These are phyloP conservation scores for Brassica incana DNA, from an alignment of 345 rosid species.

Conservation along the genomic window DNA sequence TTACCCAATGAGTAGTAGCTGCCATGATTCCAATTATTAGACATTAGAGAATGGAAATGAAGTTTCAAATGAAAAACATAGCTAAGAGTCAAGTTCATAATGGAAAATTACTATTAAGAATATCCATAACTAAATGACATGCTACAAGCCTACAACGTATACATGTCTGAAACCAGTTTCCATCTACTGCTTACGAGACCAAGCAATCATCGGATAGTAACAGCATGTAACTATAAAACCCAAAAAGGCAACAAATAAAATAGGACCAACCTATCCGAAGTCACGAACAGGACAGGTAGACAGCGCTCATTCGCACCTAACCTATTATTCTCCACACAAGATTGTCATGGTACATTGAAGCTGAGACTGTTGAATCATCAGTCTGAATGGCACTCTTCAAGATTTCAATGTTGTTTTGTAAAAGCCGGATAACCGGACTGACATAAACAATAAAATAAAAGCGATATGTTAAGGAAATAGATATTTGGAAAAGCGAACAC, in stretches of 20 bases:
- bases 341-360: conserved; percentile 86
- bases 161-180: not conserved
- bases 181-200: not conserved
- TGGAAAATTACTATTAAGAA: not conserved
- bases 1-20: conserved; percentile 95
- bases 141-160: not conserved
- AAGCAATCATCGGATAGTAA: conserved; percentile 8
- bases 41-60: not conserved
- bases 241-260: conserved; percentile 3
- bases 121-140: not conserved
- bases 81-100: conserved; percentile 4
- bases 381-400: conserved; percentile 63
- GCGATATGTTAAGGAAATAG: no score
- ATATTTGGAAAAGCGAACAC: no score
- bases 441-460: no score
- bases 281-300: conserved; percentile 74
- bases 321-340: conserved; percentile 83
- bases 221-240: not conserved
- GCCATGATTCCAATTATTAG: conserved; percentile 34
- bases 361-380: conserved; percentile 61
- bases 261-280: conserved; percentile 78
- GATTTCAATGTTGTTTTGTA: conserved; percentile 73
- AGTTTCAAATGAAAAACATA: not conserved
- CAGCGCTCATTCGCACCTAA: conserved; percentile 80
- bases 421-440: no score